Percentiles rank a stretch among this genome's conserved stretches.
Conservation (phyloP, 805 yeast species). For the Starmerella floricola region DNA sequence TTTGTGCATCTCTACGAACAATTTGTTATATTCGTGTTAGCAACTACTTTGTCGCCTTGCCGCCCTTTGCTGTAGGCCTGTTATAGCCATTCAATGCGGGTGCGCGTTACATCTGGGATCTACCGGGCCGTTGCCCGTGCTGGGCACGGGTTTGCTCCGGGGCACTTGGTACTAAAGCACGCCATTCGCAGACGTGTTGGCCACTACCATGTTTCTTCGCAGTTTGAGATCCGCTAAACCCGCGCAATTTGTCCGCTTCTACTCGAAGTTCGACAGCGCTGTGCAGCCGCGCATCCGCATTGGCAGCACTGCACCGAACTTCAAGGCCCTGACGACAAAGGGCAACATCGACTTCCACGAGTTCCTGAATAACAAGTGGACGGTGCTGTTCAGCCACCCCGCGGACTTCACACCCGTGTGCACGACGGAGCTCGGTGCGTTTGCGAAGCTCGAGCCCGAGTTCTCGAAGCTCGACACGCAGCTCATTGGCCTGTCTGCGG, state of each 20-base stretch:
- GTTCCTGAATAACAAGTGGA: slow-evolving; percentile 77
- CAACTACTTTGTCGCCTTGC: too few species aligned
- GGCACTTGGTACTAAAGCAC: too few species aligned
- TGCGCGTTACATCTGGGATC: too few species aligned
- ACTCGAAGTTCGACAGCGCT: slow-evolving; percentile 20
- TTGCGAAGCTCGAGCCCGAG: slow-evolving; percentile 78
- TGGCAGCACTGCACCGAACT: slow-evolving; percentile 80
- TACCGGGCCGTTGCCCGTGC: too few species aligned
- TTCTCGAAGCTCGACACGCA: slow-evolving; percentile 75
- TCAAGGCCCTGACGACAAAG: slow-evolving; percentile 66
- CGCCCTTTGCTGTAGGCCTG: too few species aligned
- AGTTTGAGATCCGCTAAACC: not conserved
- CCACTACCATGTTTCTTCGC: not conserved
- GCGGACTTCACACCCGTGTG: slow-evolving; percentile 96
- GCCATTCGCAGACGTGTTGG: too few species aligned
- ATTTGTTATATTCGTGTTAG: too few species aligned
- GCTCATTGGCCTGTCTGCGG: slow-evolving; percentile 82
- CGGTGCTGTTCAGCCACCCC: slow-evolving; percentile 82
- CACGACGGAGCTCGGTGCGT: slow-evolving; percentile 92
- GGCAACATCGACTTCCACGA: slow-evolving; percentile 83
- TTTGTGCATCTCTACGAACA: too few species aligned
- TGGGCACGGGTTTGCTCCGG: too few species aligned
- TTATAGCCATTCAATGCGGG: too few species aligned
- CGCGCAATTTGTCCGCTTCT: slow-evolving; percentile 2
- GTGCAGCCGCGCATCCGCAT: slow-evolving; percentile 47